Evolutionary conservation across 2,329 filamentous ascomycete species (phyloP).

Genomic region (Lecanoromycetidae sp.): DNA sequence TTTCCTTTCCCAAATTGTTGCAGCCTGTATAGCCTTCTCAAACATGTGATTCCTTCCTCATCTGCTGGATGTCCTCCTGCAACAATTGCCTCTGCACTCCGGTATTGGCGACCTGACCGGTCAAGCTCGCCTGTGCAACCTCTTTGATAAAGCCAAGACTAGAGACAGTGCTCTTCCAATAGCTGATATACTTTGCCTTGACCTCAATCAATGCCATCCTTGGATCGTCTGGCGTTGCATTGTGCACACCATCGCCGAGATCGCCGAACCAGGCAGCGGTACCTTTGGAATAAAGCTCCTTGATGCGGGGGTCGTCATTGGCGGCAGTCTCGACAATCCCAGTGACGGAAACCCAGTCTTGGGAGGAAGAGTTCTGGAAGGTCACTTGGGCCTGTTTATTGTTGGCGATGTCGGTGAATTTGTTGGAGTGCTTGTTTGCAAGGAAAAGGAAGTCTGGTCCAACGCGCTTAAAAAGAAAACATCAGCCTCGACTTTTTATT

Average conservation of each 20-base stretch:
- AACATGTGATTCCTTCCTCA: conserved; percentile 15
- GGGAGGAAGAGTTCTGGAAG: conserved; percentile 36
- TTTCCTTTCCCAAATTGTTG: too few relatives aligned
- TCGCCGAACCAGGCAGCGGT: conserved; percentile 40
- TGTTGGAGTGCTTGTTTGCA: conserved; percentile 35
- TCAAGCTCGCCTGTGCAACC: conserved; percentile 28
- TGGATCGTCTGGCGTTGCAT: conserved; percentile 35
- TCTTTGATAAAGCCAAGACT: conserved; percentile 30
- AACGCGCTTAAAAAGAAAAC: too few relatives aligned
- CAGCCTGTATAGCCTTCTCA: not conserved
- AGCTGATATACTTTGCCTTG: conserved; percentile 29
- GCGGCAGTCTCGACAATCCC: conserved; percentile 31
- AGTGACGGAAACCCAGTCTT: conserved; percentile 37
- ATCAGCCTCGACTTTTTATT: too few relatives aligned
- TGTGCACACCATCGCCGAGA: conserved; percentile 37
- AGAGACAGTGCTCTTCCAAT: conserved; percentile 29
- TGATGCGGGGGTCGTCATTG: conserved; percentile 38
- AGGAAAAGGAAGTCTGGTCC: conserved; percentile 42
- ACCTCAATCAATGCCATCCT: conserved; percentile 35
- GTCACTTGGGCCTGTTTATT: conserved; percentile 33
- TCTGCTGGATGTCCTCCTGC: conserved; percentile 20
- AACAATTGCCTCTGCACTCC: conserved; percentile 23
- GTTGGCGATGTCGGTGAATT: conserved; percentile 35
- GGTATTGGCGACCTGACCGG: conserved; percentile 30
- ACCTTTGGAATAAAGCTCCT: conserved; percentile 32